Evolutionary conservation across 129 eudicot species (phyloP).

Genomic region (Flaveria brownii): DNA sequence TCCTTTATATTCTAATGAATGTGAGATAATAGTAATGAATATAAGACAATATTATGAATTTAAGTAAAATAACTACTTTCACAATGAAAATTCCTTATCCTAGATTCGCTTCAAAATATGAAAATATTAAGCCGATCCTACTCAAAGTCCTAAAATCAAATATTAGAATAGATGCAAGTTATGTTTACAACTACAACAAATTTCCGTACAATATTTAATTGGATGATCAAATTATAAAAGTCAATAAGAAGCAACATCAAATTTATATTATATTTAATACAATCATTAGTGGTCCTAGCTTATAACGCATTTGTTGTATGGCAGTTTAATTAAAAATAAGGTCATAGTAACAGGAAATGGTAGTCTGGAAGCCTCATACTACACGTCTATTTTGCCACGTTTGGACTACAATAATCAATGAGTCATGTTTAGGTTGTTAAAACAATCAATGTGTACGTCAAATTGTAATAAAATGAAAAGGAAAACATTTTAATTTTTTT

Average conservation of each 20-base stretch:
- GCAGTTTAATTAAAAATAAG: not conserved
- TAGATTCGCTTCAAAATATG: no score
- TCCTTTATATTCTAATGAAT: no score
- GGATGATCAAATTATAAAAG: not conserved
- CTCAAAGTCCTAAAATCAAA: no score
- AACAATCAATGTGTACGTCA: slow-evolving; percentile 15
- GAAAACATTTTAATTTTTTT: no score
- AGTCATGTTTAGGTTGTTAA: slow-evolving; percentile 20
- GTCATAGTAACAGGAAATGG: not conserved
- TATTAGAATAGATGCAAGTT: no score
- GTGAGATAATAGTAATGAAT: no score
- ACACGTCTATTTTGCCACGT: slow-evolving; percentile 28
- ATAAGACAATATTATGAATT: no score
- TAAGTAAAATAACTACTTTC: no score
- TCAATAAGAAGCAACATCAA: not conserved
- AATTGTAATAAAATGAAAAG: not conserved
- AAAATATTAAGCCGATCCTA: no score
- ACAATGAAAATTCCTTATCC: no score
- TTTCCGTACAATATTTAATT: not conserved
- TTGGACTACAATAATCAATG: slow-evolving; percentile 29
- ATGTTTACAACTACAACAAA: no score
- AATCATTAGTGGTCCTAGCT: not conserved
- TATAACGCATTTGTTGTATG: not conserved
- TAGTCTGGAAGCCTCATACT: not conserved
- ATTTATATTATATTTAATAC: not conserved